phyloP scores from a whole-genome alignment of 768 basidiomycete species.

The Hortiboletus flavorubellus region DNA sequence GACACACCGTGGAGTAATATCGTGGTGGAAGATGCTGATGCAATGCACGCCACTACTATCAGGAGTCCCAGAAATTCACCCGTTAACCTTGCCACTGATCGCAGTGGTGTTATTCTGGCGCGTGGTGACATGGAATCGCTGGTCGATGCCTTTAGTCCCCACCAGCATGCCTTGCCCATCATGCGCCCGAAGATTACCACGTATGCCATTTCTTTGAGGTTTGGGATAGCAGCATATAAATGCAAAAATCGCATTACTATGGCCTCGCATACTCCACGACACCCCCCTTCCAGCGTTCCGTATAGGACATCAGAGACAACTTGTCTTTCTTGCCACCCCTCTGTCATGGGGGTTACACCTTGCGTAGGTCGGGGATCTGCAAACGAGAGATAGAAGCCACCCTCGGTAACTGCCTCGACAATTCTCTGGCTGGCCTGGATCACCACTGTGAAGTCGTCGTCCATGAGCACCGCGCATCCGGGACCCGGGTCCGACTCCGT shows the following conservation, averaged over 20 bases:
- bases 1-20: conserved; percentile 9
- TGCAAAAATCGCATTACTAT: conserved; percentile 14
- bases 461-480: conserved; percentile 19
- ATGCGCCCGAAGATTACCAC: conserved; percentile 10
- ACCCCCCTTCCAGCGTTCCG: conserved; percentile 13
- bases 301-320: conserved; percentile 5
- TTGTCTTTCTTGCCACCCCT: conserved; percentile 9
- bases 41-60: not conserved
- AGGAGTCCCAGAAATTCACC: conserved; percentile 15
- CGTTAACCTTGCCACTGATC: conserved; percentile 4
- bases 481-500: conserved; percentile 4
- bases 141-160: conserved; percentile 9
- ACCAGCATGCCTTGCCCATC: conserved; percentile 7
- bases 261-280: conserved; percentile 14
- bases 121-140: not conserved
- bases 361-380: not conserved
- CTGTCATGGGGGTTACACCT: not conserved
- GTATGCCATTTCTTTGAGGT: conserved; percentile 2
- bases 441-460: conserved; percentile 15
- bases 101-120: conserved; percentile 1
- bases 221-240: not conserved
- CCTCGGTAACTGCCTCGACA: conserved; percentile 17
- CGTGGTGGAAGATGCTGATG: not conserved
- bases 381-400: conserved; percentile 22
- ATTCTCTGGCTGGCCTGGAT: conserved; percentile 14